These are phyloP conservation scores for Boletus rufocinnamomeus DNA, from an alignment of 768 basidiomycete genomes.

Conservation along the genomic window DNA sequence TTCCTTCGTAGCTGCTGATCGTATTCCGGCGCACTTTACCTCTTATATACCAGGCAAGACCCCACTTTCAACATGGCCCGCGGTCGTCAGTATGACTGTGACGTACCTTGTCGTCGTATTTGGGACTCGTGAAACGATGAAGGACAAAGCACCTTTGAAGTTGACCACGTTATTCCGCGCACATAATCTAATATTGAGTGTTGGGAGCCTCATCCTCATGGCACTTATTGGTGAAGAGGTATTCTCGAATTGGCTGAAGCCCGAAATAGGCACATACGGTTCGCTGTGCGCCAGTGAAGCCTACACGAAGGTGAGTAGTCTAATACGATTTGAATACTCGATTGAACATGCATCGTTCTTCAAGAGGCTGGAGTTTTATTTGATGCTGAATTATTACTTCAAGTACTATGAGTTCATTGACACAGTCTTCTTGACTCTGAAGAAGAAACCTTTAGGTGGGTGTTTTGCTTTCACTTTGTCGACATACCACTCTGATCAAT, in stretches of 20 bases:
- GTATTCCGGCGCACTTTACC: constrained; percentile 56
- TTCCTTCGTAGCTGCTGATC: constrained; percentile 48
- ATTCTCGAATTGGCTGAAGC: constrained; percentile 72
- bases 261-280: constrained; percentile 71
- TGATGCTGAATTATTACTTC: constrained; percentile 97
- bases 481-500: constrained; percentile 3
- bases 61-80: constrained; percentile 74
- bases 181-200: constrained; percentile 85
- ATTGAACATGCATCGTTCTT: constrained; percentile 3
- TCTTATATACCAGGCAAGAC: constrained; percentile 74
- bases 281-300: constrained; percentile 70
- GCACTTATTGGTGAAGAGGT: constrained; percentile 87
- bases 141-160: constrained; percentile 65
- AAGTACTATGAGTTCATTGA: constrained; percentile 94
- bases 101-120: constrained; percentile 88
- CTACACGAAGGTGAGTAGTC: constrained; percentile 77
- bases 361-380: constrained; percentile 87
- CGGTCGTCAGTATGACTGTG: constrained; percentile 65
- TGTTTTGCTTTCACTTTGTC: constrained; percentile 8
- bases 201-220: constrained; percentile 77
- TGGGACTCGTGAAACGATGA: constrained; percentile 80
- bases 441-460: constrained; percentile 95
- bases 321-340: neutral
- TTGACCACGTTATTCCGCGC: constrained; percentile 78
- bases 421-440: constrained; percentile 92